Evolutionary conservation across 352 stramenopile genomes (phyloP).

Genomic region (Albugo candida): DNA sequence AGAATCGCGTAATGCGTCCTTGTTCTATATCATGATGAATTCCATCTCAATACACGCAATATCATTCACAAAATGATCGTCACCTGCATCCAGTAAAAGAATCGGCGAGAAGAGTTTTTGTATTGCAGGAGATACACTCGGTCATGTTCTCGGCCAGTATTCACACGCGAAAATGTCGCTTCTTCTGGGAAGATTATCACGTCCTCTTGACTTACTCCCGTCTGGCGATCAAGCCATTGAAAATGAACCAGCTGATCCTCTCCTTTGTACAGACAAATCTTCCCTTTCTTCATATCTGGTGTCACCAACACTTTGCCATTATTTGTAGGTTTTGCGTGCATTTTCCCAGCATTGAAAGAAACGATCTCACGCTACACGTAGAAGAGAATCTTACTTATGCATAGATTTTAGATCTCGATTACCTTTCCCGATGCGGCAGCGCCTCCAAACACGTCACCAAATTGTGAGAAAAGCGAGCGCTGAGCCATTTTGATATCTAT

Average conservation of each 20-base stretch:
- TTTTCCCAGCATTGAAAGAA: constrained; percentile 84
- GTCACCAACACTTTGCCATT: constrained; percentile 78
- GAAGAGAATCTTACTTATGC: no score
- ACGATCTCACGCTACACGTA: constrained; percentile 53
- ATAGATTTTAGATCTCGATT: neutral
- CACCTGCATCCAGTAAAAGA: constrained; percentile 94
- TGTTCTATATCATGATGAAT: constrained; percentile 27
- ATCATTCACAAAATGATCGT: no score
- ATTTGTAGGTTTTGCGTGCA: constrained; percentile 46
- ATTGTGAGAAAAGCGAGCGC: constrained; percentile 54
- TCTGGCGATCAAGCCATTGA: constrained; percentile 83
- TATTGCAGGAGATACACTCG: constrained; percentile 86
- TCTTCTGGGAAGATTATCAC: constrained; percentile 87
- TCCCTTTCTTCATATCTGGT: constrained; percentile 81
- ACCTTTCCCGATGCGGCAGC: constrained; percentile 30
- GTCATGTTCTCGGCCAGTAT: constrained; percentile 71
- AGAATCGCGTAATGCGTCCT: constrained; percentile 72
- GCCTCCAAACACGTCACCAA: constrained; percentile 59
- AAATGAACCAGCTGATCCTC: constrained; percentile 85
- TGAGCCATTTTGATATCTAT: no score
- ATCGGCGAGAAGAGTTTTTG: constrained; percentile 79
- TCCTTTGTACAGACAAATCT: constrained; percentile 66
- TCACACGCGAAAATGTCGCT: constrained; percentile 69
- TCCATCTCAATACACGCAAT: no score
- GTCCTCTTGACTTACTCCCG: constrained; percentile 48